Conservation (phyloP, 2,329 filamentous ascomycete genomes). For the Pseudogymnoascus sp. region DNA sequence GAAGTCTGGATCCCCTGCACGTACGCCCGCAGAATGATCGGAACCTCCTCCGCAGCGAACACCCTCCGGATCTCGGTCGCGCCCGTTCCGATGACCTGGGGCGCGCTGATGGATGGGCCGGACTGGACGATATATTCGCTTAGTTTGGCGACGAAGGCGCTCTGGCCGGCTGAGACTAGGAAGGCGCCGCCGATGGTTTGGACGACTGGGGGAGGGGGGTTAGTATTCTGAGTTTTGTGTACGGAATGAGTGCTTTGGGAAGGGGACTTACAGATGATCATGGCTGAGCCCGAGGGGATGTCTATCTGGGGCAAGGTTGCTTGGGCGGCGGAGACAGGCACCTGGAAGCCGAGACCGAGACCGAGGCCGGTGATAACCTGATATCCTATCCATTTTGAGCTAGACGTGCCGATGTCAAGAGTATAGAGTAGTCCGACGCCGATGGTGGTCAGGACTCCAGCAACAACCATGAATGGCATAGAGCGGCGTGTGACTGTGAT, state of each 20-base stretch:
- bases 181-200: conserved; percentile 52
- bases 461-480: conserved; percentile 39
- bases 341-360: conserved; percentile 38
- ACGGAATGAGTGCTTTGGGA: neutral
- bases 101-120: conserved; percentile 27
- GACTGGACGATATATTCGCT: conserved; percentile 22
- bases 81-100: conserved; percentile 34
- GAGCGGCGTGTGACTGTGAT: conserved; percentile 36
- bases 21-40: conserved; percentile 36
- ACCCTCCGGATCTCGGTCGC: conserved; percentile 33
- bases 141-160: conserved; percentile 33
- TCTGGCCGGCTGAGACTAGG: conserved; percentile 49
- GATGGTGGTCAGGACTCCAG: conserved; percentile 35
- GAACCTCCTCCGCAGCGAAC: conserved; percentile 29
- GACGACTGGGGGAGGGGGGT: conserved; percentile 41
- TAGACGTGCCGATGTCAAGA: conserved; percentile 33
- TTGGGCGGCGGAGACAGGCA: conserved; percentile 44
- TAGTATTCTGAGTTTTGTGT: neutral
- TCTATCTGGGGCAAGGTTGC: conserved; percentile 43
- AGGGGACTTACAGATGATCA: conserved; percentile 35
- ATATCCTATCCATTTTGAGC: conserved; percentile 44
- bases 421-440: conserved; percentile 37
- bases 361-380: conserved; percentile 42
- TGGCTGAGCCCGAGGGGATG: conserved; percentile 46
- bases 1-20: conserved; percentile 22